Base-by-base conservation (phyloP, 2,329 filamentous ascomycete species). In the Colletotrichum phormii region DNA sequence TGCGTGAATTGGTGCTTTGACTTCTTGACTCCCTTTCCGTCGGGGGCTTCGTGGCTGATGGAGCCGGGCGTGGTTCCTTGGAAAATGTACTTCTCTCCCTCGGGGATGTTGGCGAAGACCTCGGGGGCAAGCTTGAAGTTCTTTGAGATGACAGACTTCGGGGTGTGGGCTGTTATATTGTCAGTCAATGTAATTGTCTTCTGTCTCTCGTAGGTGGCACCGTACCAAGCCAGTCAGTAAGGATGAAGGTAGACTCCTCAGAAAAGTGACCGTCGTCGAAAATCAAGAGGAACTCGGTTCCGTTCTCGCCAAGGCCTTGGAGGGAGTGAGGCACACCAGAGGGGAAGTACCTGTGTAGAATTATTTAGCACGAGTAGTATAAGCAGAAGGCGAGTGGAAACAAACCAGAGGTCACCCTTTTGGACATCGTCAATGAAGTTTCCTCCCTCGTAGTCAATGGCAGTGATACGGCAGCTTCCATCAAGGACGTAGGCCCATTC, bases 401-500 rank as follows among this genome's bases (percentile, higher is more conserved):
- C 49, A 65, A 33, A 71, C 93, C 92, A 95, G 6, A 95, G 81
- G 75, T 95, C 71, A 5, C 94, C 94, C 78, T 93, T 91, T 77
- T 90, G 88, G 22, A 95, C 82, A 77, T 95, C 93, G 75, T 95
- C 93, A 72, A 95, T 89, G 79, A 94, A 95, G 74, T 90, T 93
- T 74, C 93, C 90, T 11, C 93, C 93, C 74, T 95, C 91, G 53
- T 92, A 90, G 81, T 95, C 92, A 29, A 95, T 87, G 1, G 91
- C 93, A 0, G 92, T 94, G 65, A 95, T 89, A 64, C 93, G 89
- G 24, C 93, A 92, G 68, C 88, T 87, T 60, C 93, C 93, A 65
- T 92, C 89, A 0, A 95, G 88, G 3, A 95, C 90, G 74, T 93
- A 94, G 0, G 91, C 92, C 93, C 93, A 95, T 78, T 95, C 93